These are phyloP conservation scores for Elaeagnus macrophylla DNA, from an alignment of 306 rosid genomes.

Conservation along the genomic window DNA sequence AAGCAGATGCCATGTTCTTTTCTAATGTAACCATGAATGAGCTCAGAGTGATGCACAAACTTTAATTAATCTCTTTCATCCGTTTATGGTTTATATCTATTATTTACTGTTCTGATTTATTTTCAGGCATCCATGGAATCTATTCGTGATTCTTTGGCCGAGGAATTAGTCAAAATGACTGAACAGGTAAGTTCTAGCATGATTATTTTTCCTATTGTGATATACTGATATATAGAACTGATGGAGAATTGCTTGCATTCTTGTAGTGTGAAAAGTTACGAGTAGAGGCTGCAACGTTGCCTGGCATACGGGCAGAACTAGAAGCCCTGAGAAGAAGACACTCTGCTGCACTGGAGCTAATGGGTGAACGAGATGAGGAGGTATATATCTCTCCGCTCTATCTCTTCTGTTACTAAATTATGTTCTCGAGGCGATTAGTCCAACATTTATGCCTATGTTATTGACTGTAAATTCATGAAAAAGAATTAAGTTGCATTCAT, in stretches of 20 bases:
- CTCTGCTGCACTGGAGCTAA: slow-evolving; percentile 93
- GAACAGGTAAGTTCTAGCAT: slow-evolving; percentile 49
- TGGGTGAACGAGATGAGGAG: slow-evolving; percentile 99
- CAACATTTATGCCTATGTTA: neutral
- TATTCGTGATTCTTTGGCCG: slow-evolving; percentile 95
- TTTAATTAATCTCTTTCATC: slow-evolving; percentile 15
- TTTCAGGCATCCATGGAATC: slow-evolving; percentile 84
- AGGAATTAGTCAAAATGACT: slow-evolving; percentile 93
- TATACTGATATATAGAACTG: slow-evolving; percentile 12
- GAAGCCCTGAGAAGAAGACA: slow-evolving; percentile 95
- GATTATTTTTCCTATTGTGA: slow-evolving; percentile 5
- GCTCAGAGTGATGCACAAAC: neutral
- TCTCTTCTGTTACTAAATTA: slow-evolving; percentile 1
- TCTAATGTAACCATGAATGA: neutral
- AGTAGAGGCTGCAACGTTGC: slow-evolving; percentile 63
- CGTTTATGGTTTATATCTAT: slow-evolving; percentile 3
- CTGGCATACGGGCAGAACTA: slow-evolving; percentile 86
- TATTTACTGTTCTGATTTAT: slow-evolving; percentile 13
- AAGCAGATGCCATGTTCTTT: neutral
- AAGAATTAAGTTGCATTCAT: too few species aligned
- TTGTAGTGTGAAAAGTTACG: slow-evolving; percentile 89
- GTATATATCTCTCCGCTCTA: slow-evolving; percentile 29
- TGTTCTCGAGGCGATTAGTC: neutral
- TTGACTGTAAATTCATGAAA: too few species aligned
- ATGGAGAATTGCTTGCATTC: slow-evolving; percentile 10